Base-by-base conservation (phyloP, 2,329 filamentous ascomycete species). In the Coniochaeta prunicola region DNA sequence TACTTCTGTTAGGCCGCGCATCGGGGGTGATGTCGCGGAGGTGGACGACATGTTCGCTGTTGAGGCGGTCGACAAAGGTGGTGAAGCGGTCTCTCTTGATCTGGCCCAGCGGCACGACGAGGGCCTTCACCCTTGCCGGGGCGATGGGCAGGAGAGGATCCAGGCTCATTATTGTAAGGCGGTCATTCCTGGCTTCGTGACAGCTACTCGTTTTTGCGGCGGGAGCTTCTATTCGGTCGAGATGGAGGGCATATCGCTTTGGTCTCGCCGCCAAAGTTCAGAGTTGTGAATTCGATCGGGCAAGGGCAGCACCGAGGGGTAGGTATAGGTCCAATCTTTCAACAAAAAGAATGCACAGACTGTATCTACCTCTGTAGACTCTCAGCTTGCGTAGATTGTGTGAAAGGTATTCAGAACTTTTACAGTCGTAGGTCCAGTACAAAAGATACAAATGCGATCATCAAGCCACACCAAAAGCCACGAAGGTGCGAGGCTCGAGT, bases 111-210 rank as follows among this genome's bases (percentile, higher is more conserved):
- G 94, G 94, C 62, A 97, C 79, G 60, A 96, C 83, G 66, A 97
- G 84, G 63, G 89, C 91, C 77, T 90, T 90, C 70, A 97, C 86
- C 81, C 90, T 89, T 77, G 92, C 93, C 71, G 92, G 92, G 74
- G 92, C 90, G 78, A 92, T 86, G 74, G 93, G 92, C 73, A 92
- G 89, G 73, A 96, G 85, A 74, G 90, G 87, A 80, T 97, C 93
- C 76, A 90, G 82, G 77, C 84, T 88, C 92, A 96, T 96, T 55
- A 57, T 70, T 56, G 63, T 58, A 58, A 59, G 31, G 58, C 57
- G 55, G 40, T 62, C 66, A 65, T 68, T 60, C 65, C 65, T 38
- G 13, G 62, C 48, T 45, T 33, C 30, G 19, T 24, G 17, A n/a
- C 21, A 36, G 53, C 53, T 50, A 26, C 15, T 26, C 13, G 21